Conservation (phyloP, 2,329 filamentous ascomycete genomes). For the Nemania bipapillata region DNA sequence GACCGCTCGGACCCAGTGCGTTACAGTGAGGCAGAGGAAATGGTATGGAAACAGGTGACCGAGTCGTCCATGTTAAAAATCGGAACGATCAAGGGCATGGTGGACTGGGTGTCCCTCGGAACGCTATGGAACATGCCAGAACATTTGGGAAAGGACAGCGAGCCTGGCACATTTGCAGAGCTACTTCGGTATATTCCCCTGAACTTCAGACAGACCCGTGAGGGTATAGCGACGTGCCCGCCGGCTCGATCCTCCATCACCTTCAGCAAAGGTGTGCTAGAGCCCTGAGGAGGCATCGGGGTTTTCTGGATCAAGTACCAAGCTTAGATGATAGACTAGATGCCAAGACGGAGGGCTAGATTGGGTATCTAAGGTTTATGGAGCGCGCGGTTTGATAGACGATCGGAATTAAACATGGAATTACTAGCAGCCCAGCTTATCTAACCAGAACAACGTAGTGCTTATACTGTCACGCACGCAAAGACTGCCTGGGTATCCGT, state of each 20-base stretch:
- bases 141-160: conserved; percentile 34
- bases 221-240: neutral
- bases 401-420: too few species aligned
- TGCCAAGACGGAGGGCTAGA: too few species aligned
- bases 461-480: too few species aligned
- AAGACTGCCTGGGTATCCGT: too few species aligned
- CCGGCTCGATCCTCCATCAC: neutral
- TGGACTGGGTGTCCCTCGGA: conserved; percentile 29
- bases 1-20: conserved; percentile 25
- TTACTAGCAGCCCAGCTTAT: too few species aligned
- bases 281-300: conserved; percentile 3
- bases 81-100: conserved; percentile 33
- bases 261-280: conserved; percentile 22
- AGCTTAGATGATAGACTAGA: too few species aligned
- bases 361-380: too few species aligned
- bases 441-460: too few species aligned
- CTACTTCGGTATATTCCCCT: conserved; percentile 33
- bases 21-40: conserved; percentile 32
- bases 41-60: conserved; percentile 32
- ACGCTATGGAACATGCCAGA: conserved; percentile 36
- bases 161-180: conserved; percentile 40
- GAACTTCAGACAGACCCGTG: conserved; percentile 36
- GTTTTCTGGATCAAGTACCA: too few species aligned
- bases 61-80: conserved; percentile 39
- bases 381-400: too few species aligned